Percentiles rank a stretch among this genome's conserved stretches.
Evolutionary conservation across 148 eudicot genomes (phyloP).

Genomic region (Limonium bicolor): DNA sequence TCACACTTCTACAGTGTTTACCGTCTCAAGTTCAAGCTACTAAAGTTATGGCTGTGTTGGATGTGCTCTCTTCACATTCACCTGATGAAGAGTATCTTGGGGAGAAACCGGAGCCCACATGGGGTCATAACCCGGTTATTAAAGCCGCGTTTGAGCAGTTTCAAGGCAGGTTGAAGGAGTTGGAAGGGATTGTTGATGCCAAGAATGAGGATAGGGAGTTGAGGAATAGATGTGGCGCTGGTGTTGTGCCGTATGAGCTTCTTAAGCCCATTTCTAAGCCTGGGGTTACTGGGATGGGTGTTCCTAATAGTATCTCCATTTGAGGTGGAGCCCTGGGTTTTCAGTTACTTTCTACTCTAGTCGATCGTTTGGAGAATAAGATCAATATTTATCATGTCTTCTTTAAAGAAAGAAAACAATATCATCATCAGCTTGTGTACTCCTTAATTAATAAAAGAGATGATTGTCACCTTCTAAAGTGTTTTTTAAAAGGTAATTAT

Average conservation of each 20-base stretch:
- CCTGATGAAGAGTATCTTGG: slow-evolving; percentile 66
- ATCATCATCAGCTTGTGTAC: too few species aligned
- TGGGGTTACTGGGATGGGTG: slow-evolving; percentile 55
- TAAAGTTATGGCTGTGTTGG: slow-evolving; percentile 37
- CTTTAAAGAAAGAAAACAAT: too few species aligned
- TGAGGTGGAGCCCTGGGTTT: too few species aligned
- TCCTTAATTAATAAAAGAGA: too few species aligned
- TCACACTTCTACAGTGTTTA: slow-evolving; percentile 19
- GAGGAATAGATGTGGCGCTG: slow-evolving; percentile 58
- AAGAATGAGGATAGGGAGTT: slow-evolving; percentile 25
- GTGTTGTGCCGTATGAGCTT: slow-evolving; percentile 56
- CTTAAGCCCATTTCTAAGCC: slow-evolving; percentile 44
- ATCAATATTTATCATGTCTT: too few species aligned
- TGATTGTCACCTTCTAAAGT: too few species aligned
- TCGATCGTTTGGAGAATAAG: too few species aligned
- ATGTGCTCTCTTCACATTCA: slow-evolving; percentile 49
- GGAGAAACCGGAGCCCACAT: slow-evolving; percentile 17
- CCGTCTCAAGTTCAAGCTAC: slow-evolving; percentile 57
- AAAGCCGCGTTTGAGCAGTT: slow-evolving; percentile 43
- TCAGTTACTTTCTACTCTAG: too few species aligned
- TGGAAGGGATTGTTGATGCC: slow-evolving; percentile 47
- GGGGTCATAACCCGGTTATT: slow-evolving; percentile 24
- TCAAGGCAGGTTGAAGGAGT: slow-evolving; percentile 30
- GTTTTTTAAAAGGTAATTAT: too few species aligned
- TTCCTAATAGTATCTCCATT: slow-evolving; percentile 65